Conservation (phyloP, 768 basidiomycete species). For the Clavulina sp. region DNA sequence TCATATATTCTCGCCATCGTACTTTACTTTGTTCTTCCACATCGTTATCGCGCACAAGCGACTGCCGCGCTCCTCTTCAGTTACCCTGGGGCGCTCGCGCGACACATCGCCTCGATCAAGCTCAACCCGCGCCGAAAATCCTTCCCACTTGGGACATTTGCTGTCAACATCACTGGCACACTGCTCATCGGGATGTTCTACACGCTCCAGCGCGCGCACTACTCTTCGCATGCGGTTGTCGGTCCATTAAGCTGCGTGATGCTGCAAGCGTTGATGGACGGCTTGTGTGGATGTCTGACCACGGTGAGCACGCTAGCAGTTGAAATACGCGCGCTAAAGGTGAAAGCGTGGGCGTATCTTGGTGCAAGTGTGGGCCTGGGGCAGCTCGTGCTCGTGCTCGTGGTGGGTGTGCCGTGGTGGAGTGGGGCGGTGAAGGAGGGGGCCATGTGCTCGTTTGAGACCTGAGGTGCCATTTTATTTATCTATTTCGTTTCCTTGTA, state of each 20-base stretch:
- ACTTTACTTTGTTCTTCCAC: slow-evolving; percentile 58
- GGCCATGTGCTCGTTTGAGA: slow-evolving; percentile 1
- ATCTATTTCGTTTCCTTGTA: too few relatives aligned
- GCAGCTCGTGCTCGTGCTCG: slow-evolving; percentile 26
- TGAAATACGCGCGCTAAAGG: slow-evolving; percentile 45
- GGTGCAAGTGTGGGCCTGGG: slow-evolving; percentile 47
- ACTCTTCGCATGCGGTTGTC: slow-evolving; percentile 10
- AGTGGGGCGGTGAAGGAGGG: slow-evolving; percentile 6
- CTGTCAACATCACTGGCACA: slow-evolving; percentile 62
- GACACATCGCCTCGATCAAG: slow-evolving; percentile 55
- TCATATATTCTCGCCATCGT: slow-evolving; percentile 61
- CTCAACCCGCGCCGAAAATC: slow-evolving; percentile 48
- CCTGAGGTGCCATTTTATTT: too few relatives aligned
- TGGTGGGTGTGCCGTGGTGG: slow-evolving; percentile 8
- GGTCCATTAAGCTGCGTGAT: slow-evolving; percentile 60
- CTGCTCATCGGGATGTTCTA: slow-evolving; percentile 60
- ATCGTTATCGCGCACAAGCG: slow-evolving; percentile 52
- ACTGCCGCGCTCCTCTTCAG: slow-evolving; percentile 80
- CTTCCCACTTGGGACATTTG: slow-evolving; percentile 65
- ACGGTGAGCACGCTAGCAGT: slow-evolving; percentile 88
- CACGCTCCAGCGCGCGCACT: slow-evolving; percentile 40
- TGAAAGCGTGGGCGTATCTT: slow-evolving; percentile 53
- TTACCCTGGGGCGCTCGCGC: slow-evolving; percentile 73
- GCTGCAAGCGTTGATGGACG: slow-evolving; percentile 70
- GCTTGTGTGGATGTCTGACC: slow-evolving; percentile 88